phyloP scores from a whole-genome alignment of 306 rosid species.

The Vigna angularis region DNA sequence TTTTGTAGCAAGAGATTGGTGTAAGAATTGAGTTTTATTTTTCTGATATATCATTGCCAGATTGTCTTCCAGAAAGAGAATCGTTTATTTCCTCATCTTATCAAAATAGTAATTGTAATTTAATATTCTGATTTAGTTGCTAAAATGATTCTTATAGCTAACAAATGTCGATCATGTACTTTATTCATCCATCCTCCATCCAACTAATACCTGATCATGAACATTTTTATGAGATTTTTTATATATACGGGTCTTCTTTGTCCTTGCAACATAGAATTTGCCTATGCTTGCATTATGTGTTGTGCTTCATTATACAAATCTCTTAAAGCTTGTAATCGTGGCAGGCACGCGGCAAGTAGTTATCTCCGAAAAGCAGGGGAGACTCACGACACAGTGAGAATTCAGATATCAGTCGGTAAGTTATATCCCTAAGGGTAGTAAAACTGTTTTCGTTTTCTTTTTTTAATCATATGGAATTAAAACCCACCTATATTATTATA shows the following conservation, averaged over 20 bases:
- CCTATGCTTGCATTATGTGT: not conserved
- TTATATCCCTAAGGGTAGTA: not conserved
- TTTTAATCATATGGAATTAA: not conserved
- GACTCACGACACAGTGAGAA: conserved; percentile 75
- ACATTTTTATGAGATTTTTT: conserved; percentile 1
- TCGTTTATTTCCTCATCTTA: not conserved
- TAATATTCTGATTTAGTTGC: conserved; percentile 9
- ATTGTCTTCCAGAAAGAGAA: conserved; percentile 2
- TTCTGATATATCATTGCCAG: conserved; percentile 3
- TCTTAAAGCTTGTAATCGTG: conserved; percentile 35
- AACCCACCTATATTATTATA: not conserved
- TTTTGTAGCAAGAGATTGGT: conserved; percentile 12
- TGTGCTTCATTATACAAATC: not conserved
- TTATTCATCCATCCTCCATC: not conserved
- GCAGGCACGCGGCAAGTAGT: conserved; percentile 75
- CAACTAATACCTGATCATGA: not conserved
- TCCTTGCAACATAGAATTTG: conserved; percentile 25
- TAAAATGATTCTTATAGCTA: conserved; percentile 12
- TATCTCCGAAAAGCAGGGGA: conserved; percentile 89
- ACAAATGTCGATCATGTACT: not conserved
- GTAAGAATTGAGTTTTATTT: not conserved
- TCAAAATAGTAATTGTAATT: conserved; percentile 18
- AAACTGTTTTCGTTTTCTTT: not conserved
- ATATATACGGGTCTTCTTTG: not conserved
- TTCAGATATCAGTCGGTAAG: conserved; percentile 80